These are phyloP conservation scores for Bruguiera gymnorhiza DNA, from an alignment of 345 rosid genomes.

Conservation along the genomic window DNA sequence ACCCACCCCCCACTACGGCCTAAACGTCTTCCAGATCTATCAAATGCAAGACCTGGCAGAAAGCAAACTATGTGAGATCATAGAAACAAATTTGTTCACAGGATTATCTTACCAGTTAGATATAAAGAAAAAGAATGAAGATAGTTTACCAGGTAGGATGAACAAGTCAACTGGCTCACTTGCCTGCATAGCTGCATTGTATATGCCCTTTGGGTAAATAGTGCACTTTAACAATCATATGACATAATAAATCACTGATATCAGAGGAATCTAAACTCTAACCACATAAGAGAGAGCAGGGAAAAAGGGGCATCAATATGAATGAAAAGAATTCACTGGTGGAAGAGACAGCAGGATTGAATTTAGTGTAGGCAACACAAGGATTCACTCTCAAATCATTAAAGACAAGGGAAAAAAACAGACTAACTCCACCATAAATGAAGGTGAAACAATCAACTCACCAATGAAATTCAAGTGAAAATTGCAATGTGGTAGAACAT, in stretches of 20 bases:
- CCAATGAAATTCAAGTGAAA: too few relatives aligned
- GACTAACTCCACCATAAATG: background rate
- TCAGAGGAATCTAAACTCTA: background rate
- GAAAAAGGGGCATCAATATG: background rate
- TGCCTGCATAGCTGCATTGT: background rate
- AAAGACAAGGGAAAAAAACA: too few relatives aligned
- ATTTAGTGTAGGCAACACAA: background rate
- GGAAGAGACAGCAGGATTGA: background rate
- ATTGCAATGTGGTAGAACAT: too few relatives aligned
- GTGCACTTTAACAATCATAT: too few relatives aligned
- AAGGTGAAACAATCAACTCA: background rate
- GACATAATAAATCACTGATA: background rate
- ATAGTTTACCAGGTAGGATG: background rate
- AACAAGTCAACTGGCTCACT: slow-evolving; percentile 1
- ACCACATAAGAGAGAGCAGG: background rate
- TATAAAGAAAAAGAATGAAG: background rate
- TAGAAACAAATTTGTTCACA: background rate
- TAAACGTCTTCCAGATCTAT: background rate
- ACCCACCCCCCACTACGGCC: slow-evolving; percentile 2
- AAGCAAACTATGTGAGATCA: background rate
- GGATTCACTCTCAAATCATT: background rate
- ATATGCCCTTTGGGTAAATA: background rate
- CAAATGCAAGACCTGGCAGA: slow-evolving; percentile 4
- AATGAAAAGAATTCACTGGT: background rate
- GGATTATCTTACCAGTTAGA: background rate